phyloP scores from a whole-genome alignment of 208 protist species.

The Trypanosoma vivax region DNA sequence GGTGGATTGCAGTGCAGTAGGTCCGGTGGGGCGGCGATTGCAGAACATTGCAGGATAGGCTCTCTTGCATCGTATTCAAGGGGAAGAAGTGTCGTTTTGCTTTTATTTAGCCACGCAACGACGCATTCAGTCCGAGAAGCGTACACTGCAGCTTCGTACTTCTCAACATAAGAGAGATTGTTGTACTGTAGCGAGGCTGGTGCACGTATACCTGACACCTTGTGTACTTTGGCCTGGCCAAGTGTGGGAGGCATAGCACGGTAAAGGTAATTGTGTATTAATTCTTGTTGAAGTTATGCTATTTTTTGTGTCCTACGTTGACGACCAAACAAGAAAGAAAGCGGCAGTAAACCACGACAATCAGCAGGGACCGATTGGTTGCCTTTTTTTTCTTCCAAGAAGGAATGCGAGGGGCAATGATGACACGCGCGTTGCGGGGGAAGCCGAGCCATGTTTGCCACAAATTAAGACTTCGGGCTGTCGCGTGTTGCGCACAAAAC shows the following conservation, averaged over 20 bases:
- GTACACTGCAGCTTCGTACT: conserved; percentile 20
- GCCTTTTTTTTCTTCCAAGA: too few species aligned
- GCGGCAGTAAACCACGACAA: too few species aligned
- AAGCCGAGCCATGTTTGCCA: too few species aligned
- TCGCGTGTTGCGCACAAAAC: too few species aligned
- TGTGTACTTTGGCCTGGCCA: not conserved
- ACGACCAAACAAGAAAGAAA: too few species aligned
- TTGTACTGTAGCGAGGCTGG: conserved; percentile 38
- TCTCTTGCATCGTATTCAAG: conserved; percentile 3
- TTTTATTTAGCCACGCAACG: not conserved
- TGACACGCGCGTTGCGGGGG: too few species aligned
- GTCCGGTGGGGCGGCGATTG: not conserved
- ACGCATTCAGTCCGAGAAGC: conserved; percentile 18
- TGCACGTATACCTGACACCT: not conserved
- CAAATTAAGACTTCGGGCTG: too few species aligned
- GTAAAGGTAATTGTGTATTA: not conserved
- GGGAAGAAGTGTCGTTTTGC: conserved; percentile 2
- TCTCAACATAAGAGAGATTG: conserved; percentile 31
- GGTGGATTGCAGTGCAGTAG: not conserved
- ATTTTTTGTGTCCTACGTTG: not conserved
- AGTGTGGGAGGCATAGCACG: conserved; percentile 9
- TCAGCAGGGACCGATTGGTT: too few species aligned
- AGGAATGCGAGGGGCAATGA: too few species aligned
- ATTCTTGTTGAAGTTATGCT: not conserved
- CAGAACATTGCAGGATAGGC: conserved; percentile 14